Evolutionary conservation across 1,284 basidiomycete species (phyloP).

Genomic region (Trichosporon faecale): DNA sequence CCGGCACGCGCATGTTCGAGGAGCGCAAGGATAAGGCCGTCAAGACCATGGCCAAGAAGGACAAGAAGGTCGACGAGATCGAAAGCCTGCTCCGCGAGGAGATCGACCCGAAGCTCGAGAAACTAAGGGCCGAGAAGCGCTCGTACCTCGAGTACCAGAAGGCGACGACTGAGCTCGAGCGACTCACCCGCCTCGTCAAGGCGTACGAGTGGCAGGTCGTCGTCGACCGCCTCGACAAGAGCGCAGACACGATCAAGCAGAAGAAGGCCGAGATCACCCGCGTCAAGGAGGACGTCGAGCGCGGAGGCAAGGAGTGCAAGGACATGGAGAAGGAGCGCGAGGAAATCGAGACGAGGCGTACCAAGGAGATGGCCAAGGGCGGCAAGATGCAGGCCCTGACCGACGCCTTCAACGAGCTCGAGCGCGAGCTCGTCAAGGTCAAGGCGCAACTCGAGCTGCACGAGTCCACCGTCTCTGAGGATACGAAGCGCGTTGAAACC

Average conservation of each 20-base stretch:
- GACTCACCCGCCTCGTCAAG: slow-evolving; percentile 74
- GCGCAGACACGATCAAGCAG: slow-evolving; percentile 44
- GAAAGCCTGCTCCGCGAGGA: slow-evolving; percentile 74
- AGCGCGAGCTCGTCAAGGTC: slow-evolving; percentile 81
- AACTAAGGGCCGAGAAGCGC: slow-evolving; percentile 83
- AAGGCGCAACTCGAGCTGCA: slow-evolving; percentile 85
- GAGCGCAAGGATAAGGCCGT: slow-evolving; percentile 96
- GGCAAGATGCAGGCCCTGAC: slow-evolving; percentile 76
- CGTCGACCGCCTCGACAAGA: slow-evolving; percentile 58
- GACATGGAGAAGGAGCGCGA: slow-evolving; percentile 61
- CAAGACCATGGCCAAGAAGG: slow-evolving; percentile 96
- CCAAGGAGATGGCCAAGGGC: slow-evolving; percentile 64
- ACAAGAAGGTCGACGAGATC: slow-evolving; percentile 92
- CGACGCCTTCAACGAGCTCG: slow-evolving; percentile 72
- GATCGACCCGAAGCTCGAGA: slow-evolving; percentile 91
- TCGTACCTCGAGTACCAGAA: slow-evolving; percentile 90
- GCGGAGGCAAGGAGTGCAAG: slow-evolving; percentile 55
- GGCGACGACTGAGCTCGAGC: slow-evolving; percentile 80
- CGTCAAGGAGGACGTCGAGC: slow-evolving; percentile 49
- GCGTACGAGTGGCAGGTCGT: slow-evolving; percentile 87
- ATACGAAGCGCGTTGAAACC: slow-evolving; percentile 63
- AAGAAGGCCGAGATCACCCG: slow-evolving; percentile 41
- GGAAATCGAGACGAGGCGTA: slow-evolving; percentile 63
- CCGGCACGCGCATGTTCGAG: slow-evolving; percentile 98
- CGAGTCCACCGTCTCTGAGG: slow-evolving; percentile 72